A percentile compares a stretch with the other conserved stretches of the same genome.
Evolutionary conservation across 225 moss, liverwort and hornwort species (phyloP).

Genomic region (Neckera pumila): DNA sequence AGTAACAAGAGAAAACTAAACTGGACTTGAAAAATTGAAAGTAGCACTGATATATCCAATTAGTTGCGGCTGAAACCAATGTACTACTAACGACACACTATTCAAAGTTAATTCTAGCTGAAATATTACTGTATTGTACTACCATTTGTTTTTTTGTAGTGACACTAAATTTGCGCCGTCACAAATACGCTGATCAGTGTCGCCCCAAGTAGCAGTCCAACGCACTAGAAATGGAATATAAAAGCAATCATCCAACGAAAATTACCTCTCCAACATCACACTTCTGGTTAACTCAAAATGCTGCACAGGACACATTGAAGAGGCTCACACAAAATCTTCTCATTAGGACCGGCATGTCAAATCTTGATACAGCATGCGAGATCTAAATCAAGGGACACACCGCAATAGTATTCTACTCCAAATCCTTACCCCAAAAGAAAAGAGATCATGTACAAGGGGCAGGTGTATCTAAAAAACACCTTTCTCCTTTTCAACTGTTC

Average conservation of each 20-base stretch:
- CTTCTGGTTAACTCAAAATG: background rate
- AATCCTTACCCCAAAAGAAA: background rate
- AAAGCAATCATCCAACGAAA: background rate
- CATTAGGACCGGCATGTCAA: background rate
- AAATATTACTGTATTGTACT: background rate
- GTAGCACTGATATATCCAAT: too few species aligned
- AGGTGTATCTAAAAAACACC: background rate
- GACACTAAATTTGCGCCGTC: background rate
- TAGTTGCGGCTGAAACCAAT: too few species aligned
- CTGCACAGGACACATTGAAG: background rate
- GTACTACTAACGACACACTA: background rate
- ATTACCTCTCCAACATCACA: background rate
- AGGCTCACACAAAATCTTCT: conserved; percentile 8
- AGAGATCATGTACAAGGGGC: background rate
- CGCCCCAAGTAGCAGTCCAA: background rate
- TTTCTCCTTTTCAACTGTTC: background rate
- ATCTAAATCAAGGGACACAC: background rate
- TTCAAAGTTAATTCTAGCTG: background rate
- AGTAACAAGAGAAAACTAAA: too few species aligned
- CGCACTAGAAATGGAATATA: background rate
- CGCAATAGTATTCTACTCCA: background rate
- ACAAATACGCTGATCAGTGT: background rate
- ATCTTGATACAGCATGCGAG: background rate
- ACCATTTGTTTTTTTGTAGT: background rate
- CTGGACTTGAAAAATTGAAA: background rate